Evolutionary conservation across 345 rosid species (phyloP), one percentile per base, ranked within the genome.

Genomic region (Dipteronia sinensis): DNA sequence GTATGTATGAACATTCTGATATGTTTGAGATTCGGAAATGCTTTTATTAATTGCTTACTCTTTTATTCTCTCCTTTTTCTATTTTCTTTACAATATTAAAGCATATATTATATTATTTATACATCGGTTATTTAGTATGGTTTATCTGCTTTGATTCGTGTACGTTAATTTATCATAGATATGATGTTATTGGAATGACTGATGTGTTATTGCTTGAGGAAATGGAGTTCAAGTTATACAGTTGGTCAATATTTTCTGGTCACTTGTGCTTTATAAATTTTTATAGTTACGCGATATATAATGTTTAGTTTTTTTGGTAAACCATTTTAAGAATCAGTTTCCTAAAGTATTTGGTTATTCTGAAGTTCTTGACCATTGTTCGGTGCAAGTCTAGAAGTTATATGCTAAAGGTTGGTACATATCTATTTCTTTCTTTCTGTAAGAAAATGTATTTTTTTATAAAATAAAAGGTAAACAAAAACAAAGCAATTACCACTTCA

Each of bases 11-110:
- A 10, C 27, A 51, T 61, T 59, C 56, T 40, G 62, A 23, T 40
- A 44, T 46, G 55, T 66, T 77, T 63, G 13, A 40, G 42, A 49
- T 74, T 17, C 73, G 25, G 66, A 64, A 13, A 77, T 71, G 61
- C 67, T 58, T 58, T 62, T 31, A 25, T 20, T 58, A 65, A 17
- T 44, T 65, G 22, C 29, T 25, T 23, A 19, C 51, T 49, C 70
- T 31, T 72, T 58, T 72, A 19, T 55, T 55, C 17, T 29, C 20
- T 31, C 66, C 6, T 12, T 38, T 20, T 12, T 12, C 19, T 42
- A 42, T 7, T 38, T 64, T 56, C 27, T 55, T 56, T 31, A 56
- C 11, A 61, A 10, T 27, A 63, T 63, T 72, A 49, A 72, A 72
- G 49, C 66, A 58, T 44, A 72, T 72, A 68, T 46, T 46, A 47